These are phyloP conservation scores for Sclerotinia spermophila DNA, from an alignment of 2,329 filamentous ascomycete genomes.

Conservation along the genomic window DNA sequence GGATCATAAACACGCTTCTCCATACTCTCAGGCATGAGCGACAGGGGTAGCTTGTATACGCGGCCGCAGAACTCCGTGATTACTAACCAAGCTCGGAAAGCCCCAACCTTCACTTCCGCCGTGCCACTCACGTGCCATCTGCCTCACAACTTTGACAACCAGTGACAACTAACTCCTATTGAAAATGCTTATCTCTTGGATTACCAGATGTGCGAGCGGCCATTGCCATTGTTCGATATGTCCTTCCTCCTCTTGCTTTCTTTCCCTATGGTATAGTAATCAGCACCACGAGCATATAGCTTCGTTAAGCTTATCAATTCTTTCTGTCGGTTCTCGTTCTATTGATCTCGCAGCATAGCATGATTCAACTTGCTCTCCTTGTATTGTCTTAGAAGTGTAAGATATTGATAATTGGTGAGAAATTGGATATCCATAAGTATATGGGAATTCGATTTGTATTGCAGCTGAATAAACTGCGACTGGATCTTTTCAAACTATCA, in stretches of 20 bases:
- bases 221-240: background rate
- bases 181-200: background rate
- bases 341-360: background rate
- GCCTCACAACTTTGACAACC: too few species aligned
- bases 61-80: constrained; percentile 2
- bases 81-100: background rate
- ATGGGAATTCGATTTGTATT: background rate
- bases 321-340: background rate
- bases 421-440: background rate
- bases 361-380: background rate
- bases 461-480: background rate
- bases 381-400: background rate
- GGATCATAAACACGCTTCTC: background rate
- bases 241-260: background rate
- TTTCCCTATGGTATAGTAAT: background rate
- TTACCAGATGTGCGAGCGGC: background rate
- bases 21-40: background rate
- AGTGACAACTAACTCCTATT: background rate
- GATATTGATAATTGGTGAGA: background rate
- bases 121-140: too few species aligned
- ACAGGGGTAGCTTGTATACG: background rate
- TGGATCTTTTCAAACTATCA: background rate
- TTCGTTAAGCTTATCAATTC: background rate
- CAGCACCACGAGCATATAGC: background rate
- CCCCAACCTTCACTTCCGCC: too few species aligned